phyloP scores from a whole-genome alignment of 225 moss, liverwort and hornwort genomes.

The Neckera pumila region DNA sequence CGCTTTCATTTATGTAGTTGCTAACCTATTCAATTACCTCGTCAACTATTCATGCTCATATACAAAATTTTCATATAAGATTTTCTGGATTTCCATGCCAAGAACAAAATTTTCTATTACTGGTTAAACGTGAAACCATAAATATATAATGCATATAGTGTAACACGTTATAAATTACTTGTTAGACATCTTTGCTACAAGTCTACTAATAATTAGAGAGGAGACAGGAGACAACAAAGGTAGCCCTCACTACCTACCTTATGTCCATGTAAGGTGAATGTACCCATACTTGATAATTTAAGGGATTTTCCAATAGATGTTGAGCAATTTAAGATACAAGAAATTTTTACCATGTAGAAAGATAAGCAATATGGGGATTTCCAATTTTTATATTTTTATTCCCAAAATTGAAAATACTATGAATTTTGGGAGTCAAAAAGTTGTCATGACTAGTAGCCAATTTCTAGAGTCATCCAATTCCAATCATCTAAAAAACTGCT shows the following conservation, averaged over 20 bases:
- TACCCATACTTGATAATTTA: no score
- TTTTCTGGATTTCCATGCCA: rapidly evolving
- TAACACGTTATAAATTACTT: not conserved
- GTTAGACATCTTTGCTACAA: not conserved
- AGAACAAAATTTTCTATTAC: not conserved
- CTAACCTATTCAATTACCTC: not conserved
- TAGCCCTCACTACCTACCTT: not conserved
- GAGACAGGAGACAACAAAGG: rapidly evolving
- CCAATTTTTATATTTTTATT: no score
- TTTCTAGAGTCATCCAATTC: no score
- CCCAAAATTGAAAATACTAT: no score
- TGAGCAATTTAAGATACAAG: no score
- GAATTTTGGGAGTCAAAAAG: no score
- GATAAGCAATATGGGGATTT: no score
- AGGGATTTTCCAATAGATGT: no score
- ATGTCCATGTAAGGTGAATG: not conserved
- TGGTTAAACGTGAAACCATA: rapidly evolving
- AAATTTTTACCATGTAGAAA: no score
- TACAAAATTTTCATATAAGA: not conserved
- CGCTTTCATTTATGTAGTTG: not conserved
- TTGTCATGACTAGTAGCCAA: no score
- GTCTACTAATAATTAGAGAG: not conserved
- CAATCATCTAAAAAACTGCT: no score
- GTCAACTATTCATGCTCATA: not conserved
- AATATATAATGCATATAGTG: not conserved